Base-by-base conservation (phyloP, 805 yeast species). In the Zygosaccharomyces kombuchaensis region DNA sequence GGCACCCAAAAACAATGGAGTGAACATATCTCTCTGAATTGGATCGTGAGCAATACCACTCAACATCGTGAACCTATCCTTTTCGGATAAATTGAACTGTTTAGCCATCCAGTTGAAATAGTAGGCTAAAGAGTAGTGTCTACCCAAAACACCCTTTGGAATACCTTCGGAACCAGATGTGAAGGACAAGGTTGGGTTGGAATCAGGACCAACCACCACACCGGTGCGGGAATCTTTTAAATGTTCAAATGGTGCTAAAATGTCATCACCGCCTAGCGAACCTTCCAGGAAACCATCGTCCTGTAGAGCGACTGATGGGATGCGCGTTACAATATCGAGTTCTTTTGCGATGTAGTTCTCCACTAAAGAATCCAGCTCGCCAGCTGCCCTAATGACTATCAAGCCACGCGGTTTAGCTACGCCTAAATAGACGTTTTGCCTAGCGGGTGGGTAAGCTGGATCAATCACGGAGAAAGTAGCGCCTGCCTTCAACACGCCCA, bases 1-100 rank as follows among this genome's bases (percentile, higher is more conserved):
- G 14, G 99, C 99, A 53, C 99, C 99, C 52, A 93, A 71, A 67
- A 93, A 93, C 52, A 93, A 75, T 17, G 99, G 99, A 6, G 99
- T 93, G 68, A 93, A 93, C 85, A 93, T 93, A 68, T 93, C 99
- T 74, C 99, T 84, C 73, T 93, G 99, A 52, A 93, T 91, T 9
- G 99, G 99, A 68, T 93, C 99, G 66, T 93, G 99, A 0, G 99
- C 99, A 65, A 93, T 93, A 60, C 99, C 99, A 7, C 96, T 86
- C 50, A 93, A 76, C 99, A 93, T 93, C 16, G 99, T 93, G 72
- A 93, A 93, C 60, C 75, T 84, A 67, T 95, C 99, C 29, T 81
- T 76, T 44, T 77, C 84, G 34, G 85, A 76, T 32, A 93, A 76
- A 27, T 82, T 80, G 60, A 93, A 93, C 36, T 83, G 78, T 66